Conservation (phyloP, 2,329 filamentous ascomycete genomes). For the Acarospora socialis region DNA sequence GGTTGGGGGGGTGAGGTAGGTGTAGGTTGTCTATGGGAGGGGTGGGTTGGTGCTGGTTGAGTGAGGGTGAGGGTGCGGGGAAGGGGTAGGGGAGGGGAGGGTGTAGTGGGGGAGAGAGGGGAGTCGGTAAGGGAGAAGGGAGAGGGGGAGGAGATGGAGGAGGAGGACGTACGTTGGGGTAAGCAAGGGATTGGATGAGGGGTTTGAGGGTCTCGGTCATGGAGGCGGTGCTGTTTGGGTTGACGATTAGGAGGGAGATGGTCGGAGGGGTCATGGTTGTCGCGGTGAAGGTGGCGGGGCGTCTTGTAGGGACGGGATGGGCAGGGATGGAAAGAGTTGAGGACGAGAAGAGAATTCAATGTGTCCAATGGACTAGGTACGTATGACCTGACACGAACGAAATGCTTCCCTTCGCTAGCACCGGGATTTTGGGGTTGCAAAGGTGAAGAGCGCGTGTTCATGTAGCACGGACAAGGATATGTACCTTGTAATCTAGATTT, state of each 20-base stretch:
- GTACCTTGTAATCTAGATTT: no score
- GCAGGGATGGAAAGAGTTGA: no score
- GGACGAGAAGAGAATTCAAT: no score
- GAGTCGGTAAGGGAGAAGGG: neutral
- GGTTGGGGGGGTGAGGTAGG: conserved; percentile 51
- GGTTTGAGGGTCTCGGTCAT: conserved; percentile 57
- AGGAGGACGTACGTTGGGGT: conserved; percentile 9
- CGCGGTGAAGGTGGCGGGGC: no score
- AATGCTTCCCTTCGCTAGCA: no score
- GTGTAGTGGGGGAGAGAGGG: neutral
- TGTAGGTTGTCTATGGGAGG: conserved; percentile 24
- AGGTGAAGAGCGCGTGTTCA: no score
- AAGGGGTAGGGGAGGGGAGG: neutral
- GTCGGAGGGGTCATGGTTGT: conserved; percentile 5
- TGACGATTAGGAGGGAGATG: conserved; percentile 61
- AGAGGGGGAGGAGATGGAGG: neutral
- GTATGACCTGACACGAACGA: no score
- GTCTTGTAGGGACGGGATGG: no score
- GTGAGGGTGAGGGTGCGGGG: neutral
- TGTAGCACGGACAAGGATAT: no score
- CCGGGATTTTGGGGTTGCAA: no score
- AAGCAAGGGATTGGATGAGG: conserved; percentile 28
- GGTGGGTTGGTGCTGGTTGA: neutral
- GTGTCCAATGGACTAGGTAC: no score
- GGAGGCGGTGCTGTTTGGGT: conserved; percentile 59